Base-by-base conservation (phyloP, 441 rosid species). In the Gossypium aridum region DNA sequence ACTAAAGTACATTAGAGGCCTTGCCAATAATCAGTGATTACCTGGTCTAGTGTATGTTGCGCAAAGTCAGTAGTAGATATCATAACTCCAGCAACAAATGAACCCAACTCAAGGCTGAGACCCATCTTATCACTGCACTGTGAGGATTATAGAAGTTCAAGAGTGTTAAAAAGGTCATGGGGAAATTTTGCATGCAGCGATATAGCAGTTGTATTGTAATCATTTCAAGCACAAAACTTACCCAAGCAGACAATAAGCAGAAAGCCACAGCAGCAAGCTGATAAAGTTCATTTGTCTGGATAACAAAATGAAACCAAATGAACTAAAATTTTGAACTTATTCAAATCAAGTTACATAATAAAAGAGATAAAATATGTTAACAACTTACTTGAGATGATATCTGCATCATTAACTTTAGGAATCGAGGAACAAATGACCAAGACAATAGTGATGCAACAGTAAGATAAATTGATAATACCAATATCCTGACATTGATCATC, bases 91-190 rank as follows among this genome's bases (percentile, higher is more conserved):
- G 98, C 99, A 77, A 93, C 81, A 76, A 96, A 96, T 54, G 99
- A 96, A 84, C 98, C 98, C 80, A 96, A 80, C 88, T 96, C 99
- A 60, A 96, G 99, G 87, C 98, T 93, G 74, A 93, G 97, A 70
- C 99, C 98, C 83, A 93, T 82, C 89, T 93, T 93, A 88, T 93
- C 99, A 76, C 98, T 96, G 97, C 99, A 91, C 99, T 96, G 96
- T 89, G 82, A 80, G 80, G 66, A 70, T 83, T 64, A 55, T 75
- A 83, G 62, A 82, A 81, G 37, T 71, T 72, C 73, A 71, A 73
- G 63, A 65, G 69, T 56, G 60, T 74, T 57, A 56, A 69, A 53
- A 74, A 63, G 16, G 16, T 12, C 56, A 56, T 7, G 49, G 43
- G 59, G 64, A 55, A 65, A 17, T 39, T 70, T 54, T 34, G 54